Conservation (phyloP, 805 yeast species). For the Ogataea ganodermae region DNA sequence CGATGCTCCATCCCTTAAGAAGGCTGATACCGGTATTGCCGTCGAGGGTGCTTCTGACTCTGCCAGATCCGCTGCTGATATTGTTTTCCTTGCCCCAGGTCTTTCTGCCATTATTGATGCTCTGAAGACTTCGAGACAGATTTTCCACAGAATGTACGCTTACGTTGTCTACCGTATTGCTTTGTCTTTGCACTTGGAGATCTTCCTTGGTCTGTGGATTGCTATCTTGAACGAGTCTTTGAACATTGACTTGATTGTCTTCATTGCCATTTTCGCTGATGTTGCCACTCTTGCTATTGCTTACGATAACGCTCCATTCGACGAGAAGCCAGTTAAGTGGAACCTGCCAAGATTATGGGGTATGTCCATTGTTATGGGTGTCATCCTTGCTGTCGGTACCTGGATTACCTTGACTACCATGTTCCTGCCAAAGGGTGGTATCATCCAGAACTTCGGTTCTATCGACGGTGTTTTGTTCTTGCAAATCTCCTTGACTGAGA, state of each 20-base stretch:
- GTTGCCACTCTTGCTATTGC: slow-evolving; percentile 97
- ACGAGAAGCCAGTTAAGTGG: slow-evolving; percentile 94
- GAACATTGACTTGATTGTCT: slow-evolving; percentile 88
- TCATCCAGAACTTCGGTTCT: slow-evolving; percentile 94
- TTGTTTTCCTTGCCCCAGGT: slow-evolving; percentile 95
- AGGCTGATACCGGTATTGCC: slow-evolving; percentile 96
- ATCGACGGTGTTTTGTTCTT: slow-evolving; percentile 91
- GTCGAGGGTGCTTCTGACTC: slow-evolving; percentile 98
- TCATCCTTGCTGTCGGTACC: slow-evolving; percentile 84
- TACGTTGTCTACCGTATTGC: slow-evolving; percentile 98
- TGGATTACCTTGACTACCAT: slow-evolving; percentile 95
- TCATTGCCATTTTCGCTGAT: slow-evolving; percentile 96
- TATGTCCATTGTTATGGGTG: slow-evolving; percentile 87
- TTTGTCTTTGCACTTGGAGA: slow-evolving; percentile 89
- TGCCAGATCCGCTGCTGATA: slow-evolving; percentile 96
- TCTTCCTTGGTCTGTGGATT: slow-evolving; percentile 95
- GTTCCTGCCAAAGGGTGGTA: slow-evolving; percentile 90
- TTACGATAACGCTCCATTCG: slow-evolving; percentile 95
- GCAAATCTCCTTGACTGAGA: slow-evolving; percentile 92
- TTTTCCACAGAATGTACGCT: slow-evolving; percentile 99
- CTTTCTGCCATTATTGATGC: slow-evolving; percentile 93
- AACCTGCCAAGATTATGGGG: slow-evolving; percentile 97
- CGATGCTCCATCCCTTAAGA: slow-evolving; percentile 97
- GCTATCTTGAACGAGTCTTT: slow-evolving; percentile 86
- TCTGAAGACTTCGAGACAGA: slow-evolving; percentile 91